Evolutionary conservation across 768 basidiomycete species (phyloP), one percentile per base, ranked within the genome.

Genomic region (Kwoniella newhampshirensis): DNA sequence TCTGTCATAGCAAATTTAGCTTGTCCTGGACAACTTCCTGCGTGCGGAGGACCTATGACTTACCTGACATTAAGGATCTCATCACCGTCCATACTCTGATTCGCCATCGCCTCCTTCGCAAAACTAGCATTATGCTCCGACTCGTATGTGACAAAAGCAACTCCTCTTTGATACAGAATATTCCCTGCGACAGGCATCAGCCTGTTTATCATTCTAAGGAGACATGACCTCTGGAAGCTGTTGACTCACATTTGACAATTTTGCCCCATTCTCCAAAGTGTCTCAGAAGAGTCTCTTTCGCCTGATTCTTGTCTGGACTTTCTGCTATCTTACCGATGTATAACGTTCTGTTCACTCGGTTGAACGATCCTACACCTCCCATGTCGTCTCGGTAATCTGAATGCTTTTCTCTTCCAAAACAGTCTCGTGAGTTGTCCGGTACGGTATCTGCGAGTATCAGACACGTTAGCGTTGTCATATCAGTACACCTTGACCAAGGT

Each of bases 301-400:
- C 93, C 78, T 98, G 94, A 17, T 82, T 81, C 25, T 92, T 75
- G 41, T 73, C 72, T 7, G 71, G 75, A 28, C 63, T 70, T 49
- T 96, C 93, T 74, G 89, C 88, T 64, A 99, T 92, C 53, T 91
- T 82, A 2, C 94, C 94, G 42, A 99, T 84, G 74, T 99, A 99
- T 15, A 99, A 74, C 36, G 96, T 98, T 57, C 94, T 80, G 75
- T 99, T 99, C 76, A 91, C 87, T 36, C 93, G 79, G 68, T 87
- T 88, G 79, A 98, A 98, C 58, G 89, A 91, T 12, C 96, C 96
- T 27, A 98, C 94, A 78, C 96, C 96, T 67, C 96, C 96, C 96
- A 99, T 98, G 75, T 99, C 96, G 74, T 99, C 96, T 59, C 94
- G 81, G 77, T 99, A 99, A 77, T 96, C 92, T 0, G 92, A 80